Conservation (phyloP, 495 filamentous ascomycete genomes). For the Aspergillus heteromorphus region DNA sequence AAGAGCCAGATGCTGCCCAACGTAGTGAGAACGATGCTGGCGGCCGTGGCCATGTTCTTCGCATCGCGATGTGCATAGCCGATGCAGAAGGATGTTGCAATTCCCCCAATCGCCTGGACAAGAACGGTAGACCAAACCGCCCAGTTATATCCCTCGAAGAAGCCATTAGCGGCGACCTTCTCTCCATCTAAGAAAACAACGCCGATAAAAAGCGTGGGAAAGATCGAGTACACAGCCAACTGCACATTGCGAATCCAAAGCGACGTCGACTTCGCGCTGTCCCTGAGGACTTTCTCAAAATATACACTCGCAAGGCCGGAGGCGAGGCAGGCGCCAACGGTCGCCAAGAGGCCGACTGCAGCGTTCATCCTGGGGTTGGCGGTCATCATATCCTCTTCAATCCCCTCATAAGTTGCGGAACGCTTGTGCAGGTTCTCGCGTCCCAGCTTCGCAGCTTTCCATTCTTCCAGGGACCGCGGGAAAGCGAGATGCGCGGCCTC, state of each 20-base stretch:
- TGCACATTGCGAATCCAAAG: constrained; percentile 95
- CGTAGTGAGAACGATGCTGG: constrained; percentile 80
- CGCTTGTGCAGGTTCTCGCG: constrained; percentile 51
- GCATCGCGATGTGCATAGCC: constrained; percentile 63
- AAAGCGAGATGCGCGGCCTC: constrained; percentile 53
- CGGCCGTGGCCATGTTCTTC: constrained; percentile 87
- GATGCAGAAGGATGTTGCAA: constrained; percentile 77
- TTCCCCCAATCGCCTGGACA: constrained; percentile 77
- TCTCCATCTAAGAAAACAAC: constrained; percentile 82
- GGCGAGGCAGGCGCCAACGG: constrained; percentile 66
- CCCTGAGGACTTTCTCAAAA: constrained; percentile 92
- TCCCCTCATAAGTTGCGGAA: constrained; percentile 96
- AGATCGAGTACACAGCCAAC: constrained; percentile 84
- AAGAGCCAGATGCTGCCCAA: constrained; percentile 82
- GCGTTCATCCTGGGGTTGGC: constrained; percentile 65
- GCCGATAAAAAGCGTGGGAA: constrained; percentile 79
- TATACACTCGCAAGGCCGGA: constrained; percentile 85
- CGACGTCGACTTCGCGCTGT: constrained; percentile 61
- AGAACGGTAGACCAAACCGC: constrained; percentile 82
- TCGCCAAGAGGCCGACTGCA: constrained; percentile 70
- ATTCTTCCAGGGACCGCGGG: constrained; percentile 63
- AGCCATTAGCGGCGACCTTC: constrained; percentile 73
- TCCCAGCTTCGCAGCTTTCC: constrained; percentile 39
- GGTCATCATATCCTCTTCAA: constrained; percentile 69
- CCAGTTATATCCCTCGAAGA: constrained; percentile 90